Evolutionary conservation across 2,329 filamentous ascomycete species (phyloP), one percentile per base, ranked within the genome.

Genomic region (Westerdykella ornata): DNA sequence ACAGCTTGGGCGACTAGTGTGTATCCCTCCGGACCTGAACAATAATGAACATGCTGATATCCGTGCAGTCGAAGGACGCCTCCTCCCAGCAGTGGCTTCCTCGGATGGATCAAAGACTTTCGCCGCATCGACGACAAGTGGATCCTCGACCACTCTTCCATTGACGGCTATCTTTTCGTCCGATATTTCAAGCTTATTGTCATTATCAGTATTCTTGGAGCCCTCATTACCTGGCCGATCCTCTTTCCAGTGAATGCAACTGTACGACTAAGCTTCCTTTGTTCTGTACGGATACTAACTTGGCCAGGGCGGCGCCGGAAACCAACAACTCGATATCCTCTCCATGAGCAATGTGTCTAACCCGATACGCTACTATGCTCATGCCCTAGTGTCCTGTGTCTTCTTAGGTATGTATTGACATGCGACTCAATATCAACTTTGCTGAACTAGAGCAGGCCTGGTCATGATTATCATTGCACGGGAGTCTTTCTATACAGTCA

Each of bases 31-130:
- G 8, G 26, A n/a, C 31, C 14, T 9, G 11, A 19, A 57, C 46
- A 14, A 37, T 15, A 31, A 13, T 20, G 14, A 13, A 31, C 20
- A 33, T 13, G 22, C 39, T 46, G 34, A 54, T 16, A 35, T 8
- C 42, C 20, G 16, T 41, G 12, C 33, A 69, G 66, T 56, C 67
- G 75, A 46, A 67, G 68, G 49, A 75, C 68, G 36, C 75, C 75
- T 15, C 62, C 71, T 4, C 64, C 57, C 14, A 60, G 61, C 17
- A 43, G 41, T 11, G 71, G 73, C 32, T 63, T 75, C 43, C 59
- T 78, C 37, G 73, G 74, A 48, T 80, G 77, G 76, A 68, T 80
- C 38, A 63, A 59, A 5, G 66, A 71, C 41, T 72, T 71, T 48
- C 58, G 62, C 17, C 54, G 49, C 52, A 67, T 72, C 34, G 56